Base-by-base conservation (phyloP, 164 flowering plant species). In the Litsea cubeba region DNA sequence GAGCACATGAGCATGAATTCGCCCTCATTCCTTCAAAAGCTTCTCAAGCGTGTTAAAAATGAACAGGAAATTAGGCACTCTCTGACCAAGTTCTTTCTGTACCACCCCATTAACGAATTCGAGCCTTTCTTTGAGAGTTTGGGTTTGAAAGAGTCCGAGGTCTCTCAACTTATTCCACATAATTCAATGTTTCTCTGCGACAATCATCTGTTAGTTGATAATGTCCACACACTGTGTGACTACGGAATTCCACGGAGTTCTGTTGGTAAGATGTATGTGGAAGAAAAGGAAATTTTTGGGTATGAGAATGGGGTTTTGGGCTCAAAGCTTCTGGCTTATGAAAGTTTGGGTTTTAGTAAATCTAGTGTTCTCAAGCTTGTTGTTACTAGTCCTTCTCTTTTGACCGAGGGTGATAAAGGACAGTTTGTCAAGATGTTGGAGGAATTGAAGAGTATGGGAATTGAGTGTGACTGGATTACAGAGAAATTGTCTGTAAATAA, bases 91-190 rank as follows among this genome's bases (percentile, higher is more conserved):
- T 86, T 84, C 70, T 75, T 91, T 73, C 81, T 87, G n/a, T 88
- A 84, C 76, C 86, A 89, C 75, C 97, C 95, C 3, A 84, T 92
- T 69, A 90, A 92, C 80, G 97, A 92, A 65, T 89, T 87, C 70
- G 97, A 92, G 75, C 94, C 95, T 0, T 90, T 92, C 80, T 86
- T 92, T 67, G 97, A 92, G 86, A 90, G 97, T 76, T 73, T 87
- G 57, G 95, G 97, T 63, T 74, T 92, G 83, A 73, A 81, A 54
- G 89, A 85, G 15, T 50, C 74, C 1, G 88, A 86, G 78, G 76
- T 81, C 40, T n/a, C 5, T 10, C 62, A 73, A 3, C 49, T 84
- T 63, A 90, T 91, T 72, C 91, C 90, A 0, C 81, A 85, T 3
- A 75, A 85, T 75, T 58, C 82, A 75, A 79, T 88, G 77, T 90